Conservation (phyloP, 1,139 yeast genomes). For the Taphrina deformans region DNA sequence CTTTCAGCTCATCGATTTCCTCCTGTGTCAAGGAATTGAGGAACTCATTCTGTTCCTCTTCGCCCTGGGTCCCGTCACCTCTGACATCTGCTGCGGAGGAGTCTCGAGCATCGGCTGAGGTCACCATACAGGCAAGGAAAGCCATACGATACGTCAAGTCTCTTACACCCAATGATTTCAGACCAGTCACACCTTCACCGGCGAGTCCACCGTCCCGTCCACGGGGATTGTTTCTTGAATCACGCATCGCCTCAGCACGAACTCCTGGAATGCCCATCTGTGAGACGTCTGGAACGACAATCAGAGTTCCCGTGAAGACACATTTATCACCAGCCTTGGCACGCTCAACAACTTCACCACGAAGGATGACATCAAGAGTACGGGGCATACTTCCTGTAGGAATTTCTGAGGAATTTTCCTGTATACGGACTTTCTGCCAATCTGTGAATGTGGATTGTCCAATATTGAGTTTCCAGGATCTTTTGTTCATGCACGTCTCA, state of each 20-base stretch:
- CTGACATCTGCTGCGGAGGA: conserved; percentile 49
- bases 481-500: conserved; percentile 83
- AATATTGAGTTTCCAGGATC: conserved; percentile 80
- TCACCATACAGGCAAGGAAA: conserved; percentile 85
- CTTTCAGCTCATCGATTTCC: conserved; percentile 80
- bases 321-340: conserved; percentile 99
- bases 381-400: conserved; percentile 99
- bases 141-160: conserved; percentile 91
- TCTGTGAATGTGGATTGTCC: conserved; percentile 85
- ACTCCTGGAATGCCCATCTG: conserved; percentile 97
- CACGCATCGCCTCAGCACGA: conserved; percentile 79
- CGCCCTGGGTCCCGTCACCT: conserved; percentile 49
- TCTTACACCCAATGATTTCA: conserved; percentile 85
- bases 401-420: conserved; percentile 90
- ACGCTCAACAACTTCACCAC: conserved; percentile 94
- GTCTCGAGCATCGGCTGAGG: conserved; percentile 46
- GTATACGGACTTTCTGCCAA: conserved; percentile 97
- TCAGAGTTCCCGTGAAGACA: conserved; percentile 90
- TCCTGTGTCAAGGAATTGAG: conserved; percentile 75
- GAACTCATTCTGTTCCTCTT: conserved; percentile 73
- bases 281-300: conserved; percentile 91
- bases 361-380: conserved; percentile 83
- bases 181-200: conserved; percentile 80
- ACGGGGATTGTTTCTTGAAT: conserved; percentile 60
- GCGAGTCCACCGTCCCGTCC: conserved; percentile 61